Conservation (phyloP, 2,329 filamentous ascomycete species). For the Thielaviopsis populi region DNA sequence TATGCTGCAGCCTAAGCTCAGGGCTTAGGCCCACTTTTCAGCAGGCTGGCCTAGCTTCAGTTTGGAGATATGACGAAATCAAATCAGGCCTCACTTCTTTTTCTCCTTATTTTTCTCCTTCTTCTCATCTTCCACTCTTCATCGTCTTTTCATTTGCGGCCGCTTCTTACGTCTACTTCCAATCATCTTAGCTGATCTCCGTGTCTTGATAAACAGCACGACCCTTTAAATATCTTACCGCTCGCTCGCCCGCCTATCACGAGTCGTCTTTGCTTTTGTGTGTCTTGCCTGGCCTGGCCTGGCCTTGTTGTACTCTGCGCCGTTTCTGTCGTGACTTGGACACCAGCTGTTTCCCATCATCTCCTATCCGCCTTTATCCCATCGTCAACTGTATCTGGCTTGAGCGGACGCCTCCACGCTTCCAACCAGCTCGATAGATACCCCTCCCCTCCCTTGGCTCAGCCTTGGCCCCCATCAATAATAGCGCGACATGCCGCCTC, state of each 20-base stretch:
- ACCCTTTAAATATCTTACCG: neutral
- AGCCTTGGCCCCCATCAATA: conserved; percentile 29
- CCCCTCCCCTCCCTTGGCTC: too few relatives aligned
- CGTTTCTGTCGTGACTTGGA: neutral
- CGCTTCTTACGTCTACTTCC: neutral
- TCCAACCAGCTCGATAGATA: neutral
- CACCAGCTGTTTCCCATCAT: neutral
- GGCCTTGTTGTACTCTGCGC: neutral
- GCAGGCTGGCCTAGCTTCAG: conserved; percentile 1
- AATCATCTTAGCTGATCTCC: conserved; percentile 1
- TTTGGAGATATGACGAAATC: conserved; percentile 1
- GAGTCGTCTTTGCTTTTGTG: neutral
- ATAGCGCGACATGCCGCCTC: conserved; percentile 55
- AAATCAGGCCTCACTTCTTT: neutral
- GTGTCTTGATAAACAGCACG: neutral
- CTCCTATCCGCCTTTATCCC: neutral
- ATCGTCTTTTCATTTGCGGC: neutral
- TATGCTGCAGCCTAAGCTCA: neutral
- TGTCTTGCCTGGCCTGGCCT: neutral
- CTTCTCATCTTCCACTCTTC: neutral
- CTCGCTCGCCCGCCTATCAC: neutral
- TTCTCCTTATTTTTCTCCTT: neutral
- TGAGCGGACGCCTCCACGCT: neutral
- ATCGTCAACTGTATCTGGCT: neutral
- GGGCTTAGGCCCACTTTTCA: neutral